Percentiles rank a stretch among this genome's conserved stretches.
Conservation (phyloP, 257 asterid genomes). For the Vinca minor region DNA sequence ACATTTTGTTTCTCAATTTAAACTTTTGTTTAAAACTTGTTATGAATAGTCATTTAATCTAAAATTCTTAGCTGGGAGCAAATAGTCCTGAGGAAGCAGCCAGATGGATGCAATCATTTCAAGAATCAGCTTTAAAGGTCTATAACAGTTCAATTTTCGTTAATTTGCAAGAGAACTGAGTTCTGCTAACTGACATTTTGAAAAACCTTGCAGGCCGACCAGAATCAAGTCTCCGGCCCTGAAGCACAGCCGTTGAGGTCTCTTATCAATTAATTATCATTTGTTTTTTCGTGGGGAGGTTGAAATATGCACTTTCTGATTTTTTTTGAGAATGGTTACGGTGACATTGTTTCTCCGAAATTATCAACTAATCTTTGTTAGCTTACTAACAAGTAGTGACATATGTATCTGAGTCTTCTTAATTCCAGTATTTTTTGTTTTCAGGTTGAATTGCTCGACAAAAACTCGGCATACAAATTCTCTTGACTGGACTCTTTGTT, state of each 20-base stretch:
- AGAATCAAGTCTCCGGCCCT: conserved; percentile 41
- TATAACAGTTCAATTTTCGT: conserved; percentile 16
- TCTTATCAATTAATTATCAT: conserved; percentile 6
- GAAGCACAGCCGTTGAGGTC: conserved; percentile 60
- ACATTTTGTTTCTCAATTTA: conserved; percentile 19
- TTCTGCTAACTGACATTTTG: conserved; percentile 26
- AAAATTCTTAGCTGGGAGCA: conserved; percentile 75
- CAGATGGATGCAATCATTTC: conserved; percentile 86
- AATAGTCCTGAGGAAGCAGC: conserved; percentile 97
- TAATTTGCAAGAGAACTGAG: conserved; percentile 12
- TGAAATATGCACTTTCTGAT: conserved; percentile 1
- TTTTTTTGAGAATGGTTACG: background rate
- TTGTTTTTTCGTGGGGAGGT: conserved; percentile 6
- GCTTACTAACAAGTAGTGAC: background rate
- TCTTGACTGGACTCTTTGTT: conserved; percentile 67
- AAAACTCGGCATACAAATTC: conserved; percentile 42
- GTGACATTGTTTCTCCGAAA: background rate
- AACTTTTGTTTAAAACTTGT: conserved; percentile 6
- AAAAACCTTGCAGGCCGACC: conserved; percentile 49
- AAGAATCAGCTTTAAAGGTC: conserved; percentile 86
- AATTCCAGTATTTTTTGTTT: conserved; percentile 4
- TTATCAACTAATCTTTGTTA: background rate
- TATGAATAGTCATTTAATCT: conserved; percentile 15
- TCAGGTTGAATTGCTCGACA: conserved; percentile 54
- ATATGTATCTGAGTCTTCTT: background rate